Conservation (phyloP, 805 yeast genomes). For the Candida hispaniensis region DNA sequence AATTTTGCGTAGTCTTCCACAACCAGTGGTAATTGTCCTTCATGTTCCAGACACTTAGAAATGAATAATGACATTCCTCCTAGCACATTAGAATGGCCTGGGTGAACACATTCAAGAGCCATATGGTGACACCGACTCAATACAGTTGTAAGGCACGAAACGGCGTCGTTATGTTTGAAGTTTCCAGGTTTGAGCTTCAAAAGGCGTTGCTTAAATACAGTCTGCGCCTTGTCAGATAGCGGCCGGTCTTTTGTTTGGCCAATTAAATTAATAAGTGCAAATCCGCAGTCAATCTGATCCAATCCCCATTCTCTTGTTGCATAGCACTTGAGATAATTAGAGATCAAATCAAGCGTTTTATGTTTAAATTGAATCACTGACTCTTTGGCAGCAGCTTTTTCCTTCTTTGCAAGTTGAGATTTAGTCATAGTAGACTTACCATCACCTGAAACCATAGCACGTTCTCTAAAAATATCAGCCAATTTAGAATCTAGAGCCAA, state of each 20-base stretch:
- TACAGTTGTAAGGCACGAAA: conserved; percentile 15
- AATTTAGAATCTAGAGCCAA: conserved; percentile 82
- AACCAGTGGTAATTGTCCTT: conserved; percentile 26
- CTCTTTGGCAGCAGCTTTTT: conserved; percentile 68
- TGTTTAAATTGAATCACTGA: conserved; percentile 69
- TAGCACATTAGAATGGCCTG: conserved; percentile 13
- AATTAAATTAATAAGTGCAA: conserved; percentile 48
- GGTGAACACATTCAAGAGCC: conserved; percentile 35
- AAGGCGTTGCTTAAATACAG: conserved; percentile 50
- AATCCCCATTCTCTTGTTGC: conserved; percentile 30
- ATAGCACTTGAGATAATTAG: conserved; percentile 39
- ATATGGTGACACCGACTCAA: conserved; percentile 30
- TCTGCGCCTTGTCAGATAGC: conserved; percentile 66
- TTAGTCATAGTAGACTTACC: conserved; percentile 32
- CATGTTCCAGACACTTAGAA: conserved; percentile 38
- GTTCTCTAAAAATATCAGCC: conserved; percentile 71
- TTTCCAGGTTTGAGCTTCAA: conserved; percentile 37
- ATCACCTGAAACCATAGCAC: conserved; percentile 43
- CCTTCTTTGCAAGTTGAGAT: conserved; percentile 37
- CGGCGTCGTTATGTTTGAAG: conserved; percentile 22
- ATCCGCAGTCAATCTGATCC: conserved; percentile 36
- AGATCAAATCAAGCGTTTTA: conserved; percentile 67
- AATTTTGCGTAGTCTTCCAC: conserved; percentile 46
- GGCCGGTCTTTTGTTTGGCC: conserved; percentile 56
- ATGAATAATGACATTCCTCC: conserved; percentile 41